Conservation (phyloP, 2,329 filamentous ascomycete species). For the Aspergillus ibericus region DNA sequence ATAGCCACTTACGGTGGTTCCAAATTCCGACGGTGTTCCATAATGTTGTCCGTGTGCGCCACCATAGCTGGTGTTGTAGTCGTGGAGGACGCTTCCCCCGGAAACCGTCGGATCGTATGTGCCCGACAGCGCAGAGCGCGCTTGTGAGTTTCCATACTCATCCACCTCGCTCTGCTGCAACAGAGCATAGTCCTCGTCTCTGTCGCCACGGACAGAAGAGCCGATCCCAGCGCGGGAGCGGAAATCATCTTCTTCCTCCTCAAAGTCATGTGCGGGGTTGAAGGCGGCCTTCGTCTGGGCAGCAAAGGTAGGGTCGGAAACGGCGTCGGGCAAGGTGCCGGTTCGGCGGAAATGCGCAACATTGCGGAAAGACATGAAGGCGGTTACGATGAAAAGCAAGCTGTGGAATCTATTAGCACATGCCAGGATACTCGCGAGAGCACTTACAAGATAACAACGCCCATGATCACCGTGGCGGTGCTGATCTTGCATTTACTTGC, state of each 20-base stretch:
- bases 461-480: slow-evolving; percentile 57
- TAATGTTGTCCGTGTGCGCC: slow-evolving; percentile 41
- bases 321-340: slow-evolving; percentile 52
- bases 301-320: slow-evolving; percentile 49
- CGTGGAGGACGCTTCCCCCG: slow-evolving; percentile 37
- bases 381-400: slow-evolving; percentile 55
- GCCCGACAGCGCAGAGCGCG: slow-evolving; percentile 38
- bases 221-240: slow-evolving; percentile 42
- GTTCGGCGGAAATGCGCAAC: slow-evolving; percentile 58
- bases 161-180: slow-evolving; percentile 50
- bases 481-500: slow-evolving; percentile 58
- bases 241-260: slow-evolving; percentile 48
- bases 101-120: slow-evolving; percentile 42
- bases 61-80: slow-evolving; percentile 45
- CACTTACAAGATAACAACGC: slow-evolving; percentile 58
- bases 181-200: slow-evolving; percentile 54
- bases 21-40: slow-evolving; percentile 23
- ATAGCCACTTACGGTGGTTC: slow-evolving; percentile 25
- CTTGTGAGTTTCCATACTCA: slow-evolving; percentile 38
- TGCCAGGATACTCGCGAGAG: not conserved
- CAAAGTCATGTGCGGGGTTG: slow-evolving; percentile 47
- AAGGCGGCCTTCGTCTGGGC: slow-evolving; percentile 51
- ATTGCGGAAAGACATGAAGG: slow-evolving; percentile 55
- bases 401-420: slow-evolving; percentile 30
- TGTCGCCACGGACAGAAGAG: slow-evolving; percentile 42